Conservation (phyloP, 179 eudicot species). For the Spinacia oleracea region DNA sequence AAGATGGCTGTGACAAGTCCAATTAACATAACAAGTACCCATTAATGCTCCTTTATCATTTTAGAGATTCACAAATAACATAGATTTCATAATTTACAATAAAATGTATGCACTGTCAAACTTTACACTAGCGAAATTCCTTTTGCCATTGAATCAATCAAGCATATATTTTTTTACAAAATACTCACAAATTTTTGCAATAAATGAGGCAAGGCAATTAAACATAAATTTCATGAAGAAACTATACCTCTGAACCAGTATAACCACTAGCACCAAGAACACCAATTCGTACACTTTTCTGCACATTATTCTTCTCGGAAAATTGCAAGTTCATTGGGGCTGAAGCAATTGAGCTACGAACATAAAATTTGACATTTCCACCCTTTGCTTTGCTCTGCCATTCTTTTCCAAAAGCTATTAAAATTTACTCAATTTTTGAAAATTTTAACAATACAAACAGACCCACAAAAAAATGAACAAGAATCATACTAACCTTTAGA, state of each 20-base stretch:
- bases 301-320: constrained; percentile 33
- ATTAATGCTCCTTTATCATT: no score
- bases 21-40: background rate
- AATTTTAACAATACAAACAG: background rate
- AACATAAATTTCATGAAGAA: background rate
- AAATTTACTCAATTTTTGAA: background rate
- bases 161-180: background rate
- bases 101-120: no score
- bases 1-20: background rate
- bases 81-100: no score
- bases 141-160: background rate
- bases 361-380: constrained; percentile 28
- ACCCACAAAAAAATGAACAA: background rate
- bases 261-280: constrained; percentile 98
- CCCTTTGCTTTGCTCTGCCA: constrained; percentile 40
- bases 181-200: background rate
- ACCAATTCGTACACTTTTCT: constrained; percentile 61
- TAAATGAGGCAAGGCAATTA: background rate
- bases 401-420: background rate
- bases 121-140: no score
- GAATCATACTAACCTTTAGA: constrained; percentile 31
- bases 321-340: constrained; percentile 35
- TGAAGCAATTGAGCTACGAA: constrained; percentile 48
- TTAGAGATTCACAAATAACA: no score
- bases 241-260: constrained; percentile 85